Evolutionary conservation across 164 flowering plant genomes (phyloP), one percentile per base, ranked within the genome.

Genomic region (Aristolochia contorta): DNA sequence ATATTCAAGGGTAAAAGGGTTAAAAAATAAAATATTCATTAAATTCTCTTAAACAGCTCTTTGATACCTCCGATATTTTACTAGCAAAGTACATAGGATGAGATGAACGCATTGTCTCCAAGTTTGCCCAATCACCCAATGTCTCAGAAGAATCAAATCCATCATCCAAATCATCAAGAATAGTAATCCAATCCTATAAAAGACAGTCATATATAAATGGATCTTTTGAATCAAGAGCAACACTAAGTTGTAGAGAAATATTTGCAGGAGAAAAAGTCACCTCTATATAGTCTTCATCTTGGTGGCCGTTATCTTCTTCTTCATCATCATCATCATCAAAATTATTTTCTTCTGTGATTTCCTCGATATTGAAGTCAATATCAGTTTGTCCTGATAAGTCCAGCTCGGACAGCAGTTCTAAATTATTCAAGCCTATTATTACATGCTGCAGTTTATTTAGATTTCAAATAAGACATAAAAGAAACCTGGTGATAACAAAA

Each of bases 61-160:
- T 25, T 65, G 24, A 53, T 71, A 89, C 96, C 91, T 92, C 91
- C 16, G 95, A 57, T 46, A 92, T 53, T 72, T 69, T 87, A 65
- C 76, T 83, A 47, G 98, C 95, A 72, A 92, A 92, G 73, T 79
- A 79, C 84, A 87, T 78, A 12, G 98, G 98, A 77, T 92, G 98
- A 69, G 86, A 82, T 65, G 84, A 79, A 16, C 91, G 81, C 98
- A 92, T 92, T 5, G 98, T 92, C 55, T 89, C 96, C 74, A 89
- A 74, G 55, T 87, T 87, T 53, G 96, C 95, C 98, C 98, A 89
- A 70, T 89, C 95, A 62, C 87, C 92, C 25, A 80, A 63, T 49
- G 77, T 57, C 61, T 75, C 89, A 78, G 81, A 88, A 64, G 80
- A 75, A 58, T 84, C 87, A 47, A 61, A 74, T 24, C 74, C 74